Percentiles rank a stretch among this genome's conserved stretches.
These are phyloP conservation scores for Suillus luteus DNA, from an alignment of 768 basidiomycete species.

Conservation along the genomic window DNA sequence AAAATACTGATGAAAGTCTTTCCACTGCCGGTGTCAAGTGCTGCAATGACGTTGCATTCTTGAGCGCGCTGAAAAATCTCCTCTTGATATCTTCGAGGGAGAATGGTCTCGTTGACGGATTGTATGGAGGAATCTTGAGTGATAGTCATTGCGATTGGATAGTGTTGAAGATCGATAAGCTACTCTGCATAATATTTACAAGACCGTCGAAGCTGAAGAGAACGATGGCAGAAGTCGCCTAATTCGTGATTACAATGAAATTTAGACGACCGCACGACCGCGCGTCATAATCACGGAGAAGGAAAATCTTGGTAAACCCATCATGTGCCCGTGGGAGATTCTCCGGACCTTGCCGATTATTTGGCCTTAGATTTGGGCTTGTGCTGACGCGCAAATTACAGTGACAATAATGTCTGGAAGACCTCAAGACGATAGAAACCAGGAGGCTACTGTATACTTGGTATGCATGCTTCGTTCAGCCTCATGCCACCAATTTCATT, in stretches of 20 bases:
- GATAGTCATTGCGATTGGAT: neutral
- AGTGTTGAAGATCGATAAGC: neutral
- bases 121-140: constrained; percentile 9
- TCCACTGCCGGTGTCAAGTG: constrained; percentile 60
- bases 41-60: constrained; percentile 56
- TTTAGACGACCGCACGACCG: neutral
- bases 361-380: neutral
- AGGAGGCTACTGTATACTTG: constrained; percentile 88
- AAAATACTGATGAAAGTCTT: constrained; percentile 62
- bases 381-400: neutral
- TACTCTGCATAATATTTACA: constrained; percentile 3
- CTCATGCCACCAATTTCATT: neutral
- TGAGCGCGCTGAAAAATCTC: constrained; percentile 56
- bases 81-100: constrained; percentile 55
- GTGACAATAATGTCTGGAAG: constrained; percentile 37
- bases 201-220: neutral
- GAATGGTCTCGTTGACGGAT: constrained; percentile 38
- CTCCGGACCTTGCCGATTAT: neutral
- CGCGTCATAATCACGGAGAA: too few species aligned
- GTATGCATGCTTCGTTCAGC: constrained; percentile 38
- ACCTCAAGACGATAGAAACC: constrained; percentile 86
- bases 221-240: neutral
- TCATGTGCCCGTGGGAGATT: neutral
- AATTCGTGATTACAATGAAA: neutral
- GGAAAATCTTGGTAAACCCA: neutral